Evolutionary conservation across 176 grass and related monocot species (phyloP).

Genomic region (Avena sativa): DNA sequence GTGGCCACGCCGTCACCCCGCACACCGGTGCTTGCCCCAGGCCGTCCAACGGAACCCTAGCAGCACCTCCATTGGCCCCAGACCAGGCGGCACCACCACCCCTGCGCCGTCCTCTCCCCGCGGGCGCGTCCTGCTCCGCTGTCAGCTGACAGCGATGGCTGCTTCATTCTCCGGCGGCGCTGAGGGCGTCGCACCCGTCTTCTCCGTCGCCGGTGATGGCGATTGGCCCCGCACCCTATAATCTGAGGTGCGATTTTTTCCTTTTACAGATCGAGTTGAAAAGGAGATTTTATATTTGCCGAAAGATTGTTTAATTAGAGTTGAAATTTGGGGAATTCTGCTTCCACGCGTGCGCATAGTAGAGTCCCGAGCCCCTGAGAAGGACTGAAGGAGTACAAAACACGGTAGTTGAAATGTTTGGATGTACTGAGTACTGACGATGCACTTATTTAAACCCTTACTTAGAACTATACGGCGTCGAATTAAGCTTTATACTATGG

Average conservation of each 20-base stretch:
- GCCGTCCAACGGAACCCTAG: not conserved
- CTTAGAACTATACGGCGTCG: not conserved
- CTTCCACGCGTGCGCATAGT: not conserved
- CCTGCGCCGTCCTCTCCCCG: not conserved
- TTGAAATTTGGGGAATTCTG: not conserved
- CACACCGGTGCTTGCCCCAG: not conserved
- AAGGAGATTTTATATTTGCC: not conserved
- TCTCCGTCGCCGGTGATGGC: too few species aligned
- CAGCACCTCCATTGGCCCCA: not conserved
- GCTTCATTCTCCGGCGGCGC: not conserved
- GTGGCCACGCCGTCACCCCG: not conserved
- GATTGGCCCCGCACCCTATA: not conserved
- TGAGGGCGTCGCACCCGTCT: not conserved
- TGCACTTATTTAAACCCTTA: conserved; percentile 5
- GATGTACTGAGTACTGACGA: not conserved
- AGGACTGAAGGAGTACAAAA: not conserved
- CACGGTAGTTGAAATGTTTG: not conserved
- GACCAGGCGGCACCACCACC: not conserved
- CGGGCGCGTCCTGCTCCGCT: not conserved
- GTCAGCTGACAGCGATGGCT: not conserved
- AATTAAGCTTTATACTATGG: not conserved
- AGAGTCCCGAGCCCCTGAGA: not conserved
- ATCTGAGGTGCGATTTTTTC: not conserved
- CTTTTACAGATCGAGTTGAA: not conserved
- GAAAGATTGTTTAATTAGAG: not conserved